Percentiles rank a stretch among this genome's conserved stretches.
Conservation (phyloP, 2,329 filamentous ascomycete species). For the Clathrospora elynae region DNA sequence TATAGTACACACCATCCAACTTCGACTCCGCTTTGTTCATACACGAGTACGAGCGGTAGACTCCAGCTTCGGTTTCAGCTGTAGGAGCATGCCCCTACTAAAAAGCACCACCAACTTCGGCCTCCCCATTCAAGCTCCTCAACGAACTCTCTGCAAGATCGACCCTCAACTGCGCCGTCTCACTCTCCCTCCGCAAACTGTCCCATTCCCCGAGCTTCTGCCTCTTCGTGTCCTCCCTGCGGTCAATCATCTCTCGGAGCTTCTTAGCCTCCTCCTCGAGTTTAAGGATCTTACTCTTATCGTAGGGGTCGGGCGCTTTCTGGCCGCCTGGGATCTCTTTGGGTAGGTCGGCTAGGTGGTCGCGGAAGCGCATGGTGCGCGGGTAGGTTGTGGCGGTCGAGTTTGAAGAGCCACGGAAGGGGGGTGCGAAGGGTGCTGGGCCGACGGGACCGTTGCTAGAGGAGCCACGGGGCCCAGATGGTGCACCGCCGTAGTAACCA, state of each 20-base stretch:
- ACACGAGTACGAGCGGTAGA: no score
- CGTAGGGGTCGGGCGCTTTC: conserved; percentile 50
- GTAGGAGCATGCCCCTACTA: conserved; percentile 29
- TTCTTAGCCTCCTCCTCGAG: conserved; percentile 55
- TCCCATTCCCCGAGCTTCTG: conserved; percentile 55
- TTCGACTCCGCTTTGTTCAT: no score
- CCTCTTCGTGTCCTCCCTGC: conserved; percentile 53
- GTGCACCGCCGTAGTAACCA: conserved; percentile 35
- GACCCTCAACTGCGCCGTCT: conserved; percentile 52
- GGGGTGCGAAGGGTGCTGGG: conserved; percentile 39
- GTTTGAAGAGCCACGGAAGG: conserved; percentile 51
- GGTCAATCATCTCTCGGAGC: conserved; percentile 53
- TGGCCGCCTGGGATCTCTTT: conserved; percentile 53
- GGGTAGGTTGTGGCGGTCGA: conserved; percentile 54
- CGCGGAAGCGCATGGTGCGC: conserved; percentile 54
- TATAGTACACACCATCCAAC: conserved; percentile 15
- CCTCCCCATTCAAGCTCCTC: conserved; percentile 49
- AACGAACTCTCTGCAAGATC: conserved; percentile 56
- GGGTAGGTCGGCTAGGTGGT: conserved; percentile 52
- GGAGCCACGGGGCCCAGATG: conserved; percentile 44
- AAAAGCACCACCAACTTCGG: conserved; percentile 47
- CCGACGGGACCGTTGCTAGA: conserved; percentile 33
- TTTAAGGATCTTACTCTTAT: conserved; percentile 51
- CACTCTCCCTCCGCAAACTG: conserved; percentile 50
- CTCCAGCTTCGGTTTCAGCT: no score